phyloP scores from a whole-genome alignment of 768 basidiomycete species.

The Phanerochaete carnosa region DNA sequence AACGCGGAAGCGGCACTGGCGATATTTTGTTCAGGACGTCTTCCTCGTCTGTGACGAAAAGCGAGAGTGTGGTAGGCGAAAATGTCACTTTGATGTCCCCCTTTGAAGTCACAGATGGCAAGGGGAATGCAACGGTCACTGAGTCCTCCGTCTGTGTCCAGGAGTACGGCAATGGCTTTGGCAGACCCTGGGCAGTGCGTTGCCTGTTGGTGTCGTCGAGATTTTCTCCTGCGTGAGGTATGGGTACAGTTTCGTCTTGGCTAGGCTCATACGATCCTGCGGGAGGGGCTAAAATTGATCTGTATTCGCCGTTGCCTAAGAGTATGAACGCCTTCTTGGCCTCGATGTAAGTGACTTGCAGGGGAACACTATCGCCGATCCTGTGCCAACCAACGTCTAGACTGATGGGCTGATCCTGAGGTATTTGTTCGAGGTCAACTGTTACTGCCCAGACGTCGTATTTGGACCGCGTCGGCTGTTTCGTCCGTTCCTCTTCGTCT shows the following conservation, averaged over 20 bases:
- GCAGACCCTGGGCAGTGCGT: constrained; percentile 21
- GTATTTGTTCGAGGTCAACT: constrained; percentile 41
- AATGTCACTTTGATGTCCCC: constrained; percentile 66
- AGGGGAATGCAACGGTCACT: constrained; percentile 77
- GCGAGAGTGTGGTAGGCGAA: constrained; percentile 58
- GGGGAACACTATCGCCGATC: constrained; percentile 67
- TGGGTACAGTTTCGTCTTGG: constrained; percentile 63
- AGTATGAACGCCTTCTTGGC: constrained; percentile 48
- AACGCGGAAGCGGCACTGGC: constrained; percentile 45
- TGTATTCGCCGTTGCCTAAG: constrained; percentile 57
- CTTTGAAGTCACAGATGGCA: constrained; percentile 68
- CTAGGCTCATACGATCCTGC: constrained; percentile 50
- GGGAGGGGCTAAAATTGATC: constrained; percentile 31
- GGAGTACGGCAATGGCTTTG: constrained; percentile 77
- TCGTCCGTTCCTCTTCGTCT: not conserved
- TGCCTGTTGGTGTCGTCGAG: constrained; percentile 35
- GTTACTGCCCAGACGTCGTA: constrained; percentile 69
- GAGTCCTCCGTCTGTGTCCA: constrained; percentile 90
- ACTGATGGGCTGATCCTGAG: constrained; percentile 28
- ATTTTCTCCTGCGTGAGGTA: constrained; percentile 60
- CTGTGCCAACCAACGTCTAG: constrained; percentile 68
- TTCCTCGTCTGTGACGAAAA: constrained; percentile 50
- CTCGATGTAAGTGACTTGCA: constrained; percentile 48
- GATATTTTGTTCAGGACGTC: constrained; percentile 15
- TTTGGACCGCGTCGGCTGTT: constrained; percentile 24